Conservation (phyloP, 2,329 filamentous ascomycete species). For the Podosphaera aphanis region DNA sequence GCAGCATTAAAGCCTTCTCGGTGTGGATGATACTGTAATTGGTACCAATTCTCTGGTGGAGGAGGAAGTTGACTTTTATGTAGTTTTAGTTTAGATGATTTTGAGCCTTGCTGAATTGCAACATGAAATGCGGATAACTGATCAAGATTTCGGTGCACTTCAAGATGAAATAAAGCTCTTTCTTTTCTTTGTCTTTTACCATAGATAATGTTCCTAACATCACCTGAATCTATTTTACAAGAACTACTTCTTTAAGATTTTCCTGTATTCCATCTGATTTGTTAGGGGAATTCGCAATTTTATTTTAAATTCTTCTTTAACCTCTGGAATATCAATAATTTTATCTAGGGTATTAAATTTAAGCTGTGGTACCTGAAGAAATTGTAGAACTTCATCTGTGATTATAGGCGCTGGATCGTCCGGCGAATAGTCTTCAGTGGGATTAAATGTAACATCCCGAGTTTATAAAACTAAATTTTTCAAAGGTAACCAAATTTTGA, state of each 20-base stretch:
- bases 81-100: neutral
- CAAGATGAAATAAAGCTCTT: neutral
- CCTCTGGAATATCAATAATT: neutral
- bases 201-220: neutral
- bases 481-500: neutral
- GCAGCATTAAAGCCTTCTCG: neutral
- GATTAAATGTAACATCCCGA: neutral
- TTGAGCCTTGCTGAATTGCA: neutral
- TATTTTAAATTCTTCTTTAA: no score
- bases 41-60: neutral
- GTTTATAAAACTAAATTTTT: neutral
- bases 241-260: no score
- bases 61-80: neutral
- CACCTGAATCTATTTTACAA: neutral
- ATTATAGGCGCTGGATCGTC: neutral
- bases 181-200: neutral
- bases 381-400: neutral
- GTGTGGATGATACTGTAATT: neutral
- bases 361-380: neutral
- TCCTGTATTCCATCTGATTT: no score
- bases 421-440: neutral
- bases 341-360: neutral
- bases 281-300: no score
- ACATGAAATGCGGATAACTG: neutral
- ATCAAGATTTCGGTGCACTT: neutral